Conservation (phyloP, 2,329 filamentous ascomycete species). For the Emmonsia crescens region DNA sequence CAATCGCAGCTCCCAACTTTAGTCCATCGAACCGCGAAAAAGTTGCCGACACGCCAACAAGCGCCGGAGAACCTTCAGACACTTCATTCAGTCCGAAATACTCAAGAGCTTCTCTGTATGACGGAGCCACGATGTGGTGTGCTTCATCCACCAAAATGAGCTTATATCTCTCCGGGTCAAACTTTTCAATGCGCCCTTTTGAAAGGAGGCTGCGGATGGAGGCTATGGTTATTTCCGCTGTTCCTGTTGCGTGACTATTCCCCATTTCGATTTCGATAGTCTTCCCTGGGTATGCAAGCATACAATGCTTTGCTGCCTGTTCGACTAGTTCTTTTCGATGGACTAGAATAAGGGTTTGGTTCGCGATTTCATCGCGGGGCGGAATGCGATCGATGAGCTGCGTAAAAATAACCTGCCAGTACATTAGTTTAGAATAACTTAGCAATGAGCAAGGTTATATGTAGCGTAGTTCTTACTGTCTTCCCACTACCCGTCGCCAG, state of each 20-base stretch:
- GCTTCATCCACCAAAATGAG: conserved; percentile 90
- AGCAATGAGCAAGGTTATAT: conserved; percentile 2
- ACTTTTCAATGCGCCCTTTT: conserved; percentile 66
- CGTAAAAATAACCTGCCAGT: conserved; percentile 77
- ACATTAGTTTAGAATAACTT: conserved; percentile 4
- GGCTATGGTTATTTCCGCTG: conserved; percentile 85
- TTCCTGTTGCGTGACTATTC: conserved; percentile 59
- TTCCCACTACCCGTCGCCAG: conserved; percentile 83
- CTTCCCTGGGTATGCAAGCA: conserved; percentile 66
- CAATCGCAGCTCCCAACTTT: conserved; percentile 70
- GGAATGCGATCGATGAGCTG: conserved; percentile 74
- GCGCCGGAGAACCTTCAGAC: conserved; percentile 44
- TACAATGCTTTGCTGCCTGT: conserved; percentile 81
- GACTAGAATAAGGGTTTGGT: conserved; percentile 79
- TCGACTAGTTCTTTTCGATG: conserved; percentile 90
- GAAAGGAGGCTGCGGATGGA: conserved; percentile 79
- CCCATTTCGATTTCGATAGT: conserved; percentile 89
- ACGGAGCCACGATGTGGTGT: conserved; percentile 82
- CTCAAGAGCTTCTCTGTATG: conserved; percentile 63
- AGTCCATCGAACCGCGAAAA: conserved; percentile 74
- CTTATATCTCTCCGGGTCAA: conserved; percentile 70
- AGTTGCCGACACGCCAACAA: conserved; percentile 85
- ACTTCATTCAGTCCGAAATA: conserved; percentile 61
- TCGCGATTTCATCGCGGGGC: conserved; percentile 45
- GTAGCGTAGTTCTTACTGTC: conserved; percentile 47